Conservation (phyloP, 176 grass and related monocot genomes). For the Carex kokanica region DNA sequence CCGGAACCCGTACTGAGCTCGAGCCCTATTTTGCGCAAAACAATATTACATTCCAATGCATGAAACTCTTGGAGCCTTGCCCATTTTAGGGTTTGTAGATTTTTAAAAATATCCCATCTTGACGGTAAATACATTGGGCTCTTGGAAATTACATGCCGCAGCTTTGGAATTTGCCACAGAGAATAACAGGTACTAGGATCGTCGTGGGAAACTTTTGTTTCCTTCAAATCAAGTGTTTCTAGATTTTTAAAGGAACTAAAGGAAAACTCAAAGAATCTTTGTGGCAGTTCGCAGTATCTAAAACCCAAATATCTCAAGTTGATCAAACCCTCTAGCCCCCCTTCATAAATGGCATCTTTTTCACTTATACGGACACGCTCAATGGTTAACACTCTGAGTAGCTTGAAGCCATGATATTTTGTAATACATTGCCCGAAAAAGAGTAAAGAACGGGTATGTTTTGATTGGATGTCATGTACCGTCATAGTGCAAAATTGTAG, state of each 20-base stretch:
- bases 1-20: background rate
- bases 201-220: background rate
- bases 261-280: background rate
- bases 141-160: conserved; percentile 10
- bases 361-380: background rate
- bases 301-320: conserved; percentile 22
- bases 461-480: background rate
- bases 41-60: background rate
- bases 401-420: background rate
- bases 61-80: background rate
- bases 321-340: background rate
- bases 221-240: background rate
- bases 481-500: background rate
- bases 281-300: background rate
- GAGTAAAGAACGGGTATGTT: background rate
- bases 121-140: background rate
- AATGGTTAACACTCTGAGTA: conserved; percentile 10
- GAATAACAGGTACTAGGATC: background rate
- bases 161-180: conserved; percentile 11
- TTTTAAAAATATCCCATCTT: background rate
- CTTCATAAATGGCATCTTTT: background rate
- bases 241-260: conserved; percentile 6
- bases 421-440: conserved; percentile 12
- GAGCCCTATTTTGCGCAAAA: background rate
- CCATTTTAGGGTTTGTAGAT: conserved; percentile 9